Conservation (phyloP, 1,139 yeast genomes). For the Debaryomyces robertsiae region DNA sequence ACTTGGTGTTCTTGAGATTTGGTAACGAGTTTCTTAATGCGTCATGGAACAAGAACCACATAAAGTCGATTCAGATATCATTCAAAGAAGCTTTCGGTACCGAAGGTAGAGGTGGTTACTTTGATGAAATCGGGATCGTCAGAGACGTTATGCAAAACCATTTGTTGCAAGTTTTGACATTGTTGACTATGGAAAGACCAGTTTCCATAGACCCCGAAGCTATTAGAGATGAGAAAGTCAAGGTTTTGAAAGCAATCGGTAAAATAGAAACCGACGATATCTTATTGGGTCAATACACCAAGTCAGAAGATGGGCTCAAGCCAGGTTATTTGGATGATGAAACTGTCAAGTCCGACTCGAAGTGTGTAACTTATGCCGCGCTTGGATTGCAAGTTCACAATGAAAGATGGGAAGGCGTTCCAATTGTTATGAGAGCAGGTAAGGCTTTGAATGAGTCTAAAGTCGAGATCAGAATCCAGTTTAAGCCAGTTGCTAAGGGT, state of each 20-base stretch:
- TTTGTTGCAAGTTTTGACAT: constrained; percentile 85
- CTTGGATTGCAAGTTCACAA: constrained; percentile 74
- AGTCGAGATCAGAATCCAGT: constrained; percentile 94
- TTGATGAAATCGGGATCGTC: constrained; percentile 91
- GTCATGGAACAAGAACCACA: constrained; percentile 81
- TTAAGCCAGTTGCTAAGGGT: constrained; percentile 82
- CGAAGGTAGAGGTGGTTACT: constrained; percentile 98
- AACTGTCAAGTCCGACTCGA: constrained; percentile 80
- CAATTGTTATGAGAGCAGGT: constrained; percentile 94
- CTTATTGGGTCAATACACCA: constrained; percentile 84
- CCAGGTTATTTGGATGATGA: constrained; percentile 93
- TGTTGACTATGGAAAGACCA: constrained; percentile 96
- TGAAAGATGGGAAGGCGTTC: constrained; percentile 99
- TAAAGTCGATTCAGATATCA: constrained; percentile 79
- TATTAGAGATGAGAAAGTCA: constrained; percentile 94
- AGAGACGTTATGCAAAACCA: constrained; percentile 99
- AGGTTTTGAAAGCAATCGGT: constrained; percentile 80
- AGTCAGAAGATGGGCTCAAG: constrained; percentile 81
- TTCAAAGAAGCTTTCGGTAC: constrained; percentile 98
- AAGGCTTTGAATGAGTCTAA: constrained; percentile 90
- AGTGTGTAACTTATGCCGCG: constrained; percentile 93
- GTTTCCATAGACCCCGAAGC: constrained; percentile 87
- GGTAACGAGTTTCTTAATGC: constrained; percentile 85
- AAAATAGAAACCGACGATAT: constrained; percentile 67
- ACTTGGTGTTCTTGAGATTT: constrained; percentile 82